Percentiles rank a stretch among this genome's conserved stretches.
Evolutionary conservation across 192 early-diverging fungal species (phyloP).

Genomic region (Kickxella alabastrina): DNA sequence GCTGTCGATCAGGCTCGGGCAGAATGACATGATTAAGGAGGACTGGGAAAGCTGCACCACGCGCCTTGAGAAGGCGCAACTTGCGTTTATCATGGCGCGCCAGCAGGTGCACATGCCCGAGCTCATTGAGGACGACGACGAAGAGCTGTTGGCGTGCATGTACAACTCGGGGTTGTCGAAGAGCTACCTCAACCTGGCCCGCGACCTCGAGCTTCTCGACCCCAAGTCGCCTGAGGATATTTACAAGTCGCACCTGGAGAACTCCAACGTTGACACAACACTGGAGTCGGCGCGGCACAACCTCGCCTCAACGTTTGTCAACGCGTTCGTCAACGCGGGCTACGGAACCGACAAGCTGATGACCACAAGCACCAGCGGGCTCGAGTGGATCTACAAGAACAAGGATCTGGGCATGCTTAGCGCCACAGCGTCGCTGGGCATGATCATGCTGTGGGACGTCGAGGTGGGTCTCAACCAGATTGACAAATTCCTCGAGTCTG

Average conservation of each 20-base stretch:
- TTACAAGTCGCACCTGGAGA: slow-evolving; percentile 96
- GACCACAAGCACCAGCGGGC: slow-evolving; percentile 64
- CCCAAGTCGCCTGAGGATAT: slow-evolving; percentile 97
- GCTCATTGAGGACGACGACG: slow-evolving; percentile 71
- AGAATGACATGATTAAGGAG: slow-evolving; percentile 74
- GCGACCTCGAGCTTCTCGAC: slow-evolving; percentile 92
- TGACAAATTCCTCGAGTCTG: slow-evolving; percentile 88
- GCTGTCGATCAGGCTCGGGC: slow-evolving; percentile 81
- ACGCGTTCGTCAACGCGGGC: slow-evolving; percentile 97
- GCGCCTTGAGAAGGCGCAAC: slow-evolving; percentile 87
- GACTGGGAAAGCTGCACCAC: slow-evolving; percentile 83
- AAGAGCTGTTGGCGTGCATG: slow-evolving; percentile 81
- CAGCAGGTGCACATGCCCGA: slow-evolving; percentile 79
- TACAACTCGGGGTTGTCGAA: slow-evolving; percentile 85
- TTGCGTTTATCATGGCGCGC: slow-evolving; percentile 89
- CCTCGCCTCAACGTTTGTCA: slow-evolving; percentile 96
- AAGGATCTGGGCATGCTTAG: slow-evolving; percentile 97
- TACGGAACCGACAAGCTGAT: slow-evolving; percentile 92
- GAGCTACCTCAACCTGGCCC: slow-evolving; percentile 82
- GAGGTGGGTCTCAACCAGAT: slow-evolving; percentile 85
- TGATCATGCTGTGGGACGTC: slow-evolving; percentile 93
- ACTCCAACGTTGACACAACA: slow-evolving; percentile 62
- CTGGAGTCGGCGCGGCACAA: slow-evolving; percentile 96
- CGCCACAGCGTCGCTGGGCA: slow-evolving; percentile 90
- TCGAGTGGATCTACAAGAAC: slow-evolving; percentile 95